Conservation (phyloP, 345 rosid species). For the Linum lewisii region DNA sequence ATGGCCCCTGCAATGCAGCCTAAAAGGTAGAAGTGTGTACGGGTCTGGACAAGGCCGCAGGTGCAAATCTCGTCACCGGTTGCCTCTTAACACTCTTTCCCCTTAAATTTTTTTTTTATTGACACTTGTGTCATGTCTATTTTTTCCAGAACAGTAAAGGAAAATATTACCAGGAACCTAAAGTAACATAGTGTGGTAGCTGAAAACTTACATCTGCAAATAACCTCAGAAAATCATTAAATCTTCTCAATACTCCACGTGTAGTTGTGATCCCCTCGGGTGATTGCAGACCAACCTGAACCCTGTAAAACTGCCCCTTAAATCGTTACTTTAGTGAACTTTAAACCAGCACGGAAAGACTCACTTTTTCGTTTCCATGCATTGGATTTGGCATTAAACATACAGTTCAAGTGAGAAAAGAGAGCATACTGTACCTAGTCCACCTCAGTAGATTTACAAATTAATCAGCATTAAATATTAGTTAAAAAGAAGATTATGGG, state of each 20-base stretch:
- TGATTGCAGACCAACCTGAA: constrained; percentile 84
- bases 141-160: background rate
- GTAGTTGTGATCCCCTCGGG: constrained; percentile 72
- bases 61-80: too few species aligned
- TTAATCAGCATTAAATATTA: too few species aligned
- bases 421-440: background rate
- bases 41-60: too few species aligned
- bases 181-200: constrained; percentile 3
- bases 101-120: too few species aligned
- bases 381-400: background rate
- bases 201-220: constrained; percentile 59
- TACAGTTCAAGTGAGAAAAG: too few species aligned
- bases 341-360: background rate
- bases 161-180: background rate
- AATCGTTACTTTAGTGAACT: constrained; percentile 30
- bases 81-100: too few species aligned
- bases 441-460: background rate
- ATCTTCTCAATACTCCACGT: constrained; percentile 74
- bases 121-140: background rate
- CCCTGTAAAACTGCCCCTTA: constrained; percentile 95
- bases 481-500: too few species aligned
- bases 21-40: too few species aligned
- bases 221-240: constrained; percentile 84
- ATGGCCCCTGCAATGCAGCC: too few species aligned
- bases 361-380: background rate